These are phyloP conservation scores for Phyllosticta ampelicida DNA, from an alignment of 2,329 filamentous ascomycete genomes.

Conservation along the genomic window DNA sequence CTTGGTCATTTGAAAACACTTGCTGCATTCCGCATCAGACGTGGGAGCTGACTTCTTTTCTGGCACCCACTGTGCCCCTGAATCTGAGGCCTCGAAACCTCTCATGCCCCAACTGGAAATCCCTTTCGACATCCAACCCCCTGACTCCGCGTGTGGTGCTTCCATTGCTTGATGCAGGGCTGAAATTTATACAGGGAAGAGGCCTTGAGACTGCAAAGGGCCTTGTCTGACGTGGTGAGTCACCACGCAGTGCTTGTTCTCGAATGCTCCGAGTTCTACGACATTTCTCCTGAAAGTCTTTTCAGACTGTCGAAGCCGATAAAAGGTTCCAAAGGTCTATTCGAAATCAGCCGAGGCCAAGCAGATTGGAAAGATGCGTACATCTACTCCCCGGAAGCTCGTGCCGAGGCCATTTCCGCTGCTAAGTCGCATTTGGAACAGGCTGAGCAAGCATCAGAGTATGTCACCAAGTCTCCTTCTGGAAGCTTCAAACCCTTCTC, in stretches of 20 bases:
- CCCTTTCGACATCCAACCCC: too few relatives aligned
- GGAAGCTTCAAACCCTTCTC: not conserved
- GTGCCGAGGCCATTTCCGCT: not conserved
- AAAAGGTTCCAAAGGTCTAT: not conserved
- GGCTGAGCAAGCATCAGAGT: not conserved
- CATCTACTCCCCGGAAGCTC: not conserved
- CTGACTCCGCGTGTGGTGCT: not conserved
- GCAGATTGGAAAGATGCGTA: not conserved
- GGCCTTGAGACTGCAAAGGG: not conserved
- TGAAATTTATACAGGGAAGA: not conserved
- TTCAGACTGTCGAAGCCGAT: not conserved
- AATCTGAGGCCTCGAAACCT: too few relatives aligned
- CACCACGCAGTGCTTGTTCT: not conserved
- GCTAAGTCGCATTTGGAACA: not conserved
- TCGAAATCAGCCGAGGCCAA: not conserved
- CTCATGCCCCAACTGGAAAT: too few relatives aligned
- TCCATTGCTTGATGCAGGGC: not conserved
- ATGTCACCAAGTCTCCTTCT: not conserved
- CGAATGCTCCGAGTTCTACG: not conserved
- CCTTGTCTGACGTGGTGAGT: not conserved
- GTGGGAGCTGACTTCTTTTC: too few relatives aligned
- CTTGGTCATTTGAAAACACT: too few relatives aligned
- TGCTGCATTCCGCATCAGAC: too few relatives aligned
- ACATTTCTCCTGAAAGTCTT: not conserved
- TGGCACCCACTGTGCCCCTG: too few relatives aligned